Evolutionary conservation across 108 stramenopile species (phyloP), one percentile per base, ranked within the genome.

Genomic region (Nannochloropsis gaditana): DNA sequence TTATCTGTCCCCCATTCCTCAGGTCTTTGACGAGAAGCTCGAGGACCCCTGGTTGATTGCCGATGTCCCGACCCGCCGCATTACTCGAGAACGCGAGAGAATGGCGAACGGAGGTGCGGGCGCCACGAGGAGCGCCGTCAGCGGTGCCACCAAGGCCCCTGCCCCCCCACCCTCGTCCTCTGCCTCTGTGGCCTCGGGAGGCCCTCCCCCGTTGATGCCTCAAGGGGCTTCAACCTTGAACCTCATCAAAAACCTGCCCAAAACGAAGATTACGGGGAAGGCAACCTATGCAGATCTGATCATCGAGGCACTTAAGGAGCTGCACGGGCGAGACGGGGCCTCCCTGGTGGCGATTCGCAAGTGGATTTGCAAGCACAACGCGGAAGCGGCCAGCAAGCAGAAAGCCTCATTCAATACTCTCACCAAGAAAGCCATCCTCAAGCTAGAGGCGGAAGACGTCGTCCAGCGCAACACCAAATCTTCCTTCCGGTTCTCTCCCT

Each of bases 321-420:
- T 73, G n/a, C 59, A 88, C 21, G 83, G 43, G 5, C 79, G 80
- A 15, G 81, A 45, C 73, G 88, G 88, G 41, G 82, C 81, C 21
- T 85, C 85, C 45, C 44, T 88, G 15, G 21, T 73, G 9, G 85
- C 88, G 44, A 88, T 88, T 81, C 88, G 88, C 19, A 88, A 88
- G 85, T 85, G 85, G 84, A 85, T 88, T 43, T 42, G 43, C 50
- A 44, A 43, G 21, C 80, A 88, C 21, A 73, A 47, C 82, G 50
- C 88, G 44, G 88, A 88, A 21, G 82, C 88, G 79, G 45, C 81
- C 73, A 59, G 82, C 2, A 88, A 88, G 73, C 84, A 81, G 44
- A 84, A 82, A 80, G 88, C 88, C 84, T 85, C 80, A 80, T 88
- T 88, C 88, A 88, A 88, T 82, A 85, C 15, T 79, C 85, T 85